Percentiles rank a stretch among this genome's conserved stretches.
Conservation (phyloP, 2,329 filamentous ascomycete species). For the Sodiomyces alkalinus region DNA sequence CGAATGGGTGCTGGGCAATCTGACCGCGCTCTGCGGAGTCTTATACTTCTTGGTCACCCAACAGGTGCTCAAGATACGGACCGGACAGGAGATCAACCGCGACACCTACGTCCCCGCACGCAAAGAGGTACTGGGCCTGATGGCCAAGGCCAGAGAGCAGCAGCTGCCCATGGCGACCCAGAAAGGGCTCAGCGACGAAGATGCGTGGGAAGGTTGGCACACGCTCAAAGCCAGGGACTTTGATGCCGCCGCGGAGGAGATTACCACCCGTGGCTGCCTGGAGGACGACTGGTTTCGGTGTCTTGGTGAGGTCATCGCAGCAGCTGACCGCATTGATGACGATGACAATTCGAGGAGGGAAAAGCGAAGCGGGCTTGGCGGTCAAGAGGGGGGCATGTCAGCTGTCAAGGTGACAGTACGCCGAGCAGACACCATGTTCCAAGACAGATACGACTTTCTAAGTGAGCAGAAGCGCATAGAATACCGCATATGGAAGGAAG, state of each 20-base stretch:
- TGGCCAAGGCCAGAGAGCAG: constrained; percentile 20
- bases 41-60: constrained; percentile 45
- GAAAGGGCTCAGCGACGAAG: constrained; percentile 25
- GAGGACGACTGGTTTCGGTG: constrained; percentile 47
- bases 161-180: constrained; percentile 8
- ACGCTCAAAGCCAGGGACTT: constrained; percentile 36
- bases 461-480: constrained; percentile 45
- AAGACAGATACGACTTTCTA: constrained; percentile 58
- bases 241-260: constrained; percentile 43
- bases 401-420: constrained; percentile 25
- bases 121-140: constrained; percentile 21
- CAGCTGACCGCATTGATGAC: constrained; percentile 18
- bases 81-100: constrained; percentile 21
- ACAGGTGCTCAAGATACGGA: constrained; percentile 26
- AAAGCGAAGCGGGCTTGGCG: not conserved
- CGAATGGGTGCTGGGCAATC: constrained; percentile 30
- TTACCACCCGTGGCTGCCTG: constrained; percentile 42
- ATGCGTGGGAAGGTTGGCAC: constrained; percentile 38
- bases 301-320: constrained; percentile 37
- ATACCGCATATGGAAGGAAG: constrained; percentile 49
- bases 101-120: constrained; percentile 28
- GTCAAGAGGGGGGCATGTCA: constrained; percentile 12
- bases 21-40: constrained; percentile 41
- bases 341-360: constrained; percentile 18
- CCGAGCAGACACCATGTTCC: constrained; percentile 55